A percentile compares a stretch with the other conserved stretches of the same genome.
Evolutionary conservation across 2,329 filamentous ascomycete species (phyloP).

Genomic region (Fusarium newnesense): DNA sequence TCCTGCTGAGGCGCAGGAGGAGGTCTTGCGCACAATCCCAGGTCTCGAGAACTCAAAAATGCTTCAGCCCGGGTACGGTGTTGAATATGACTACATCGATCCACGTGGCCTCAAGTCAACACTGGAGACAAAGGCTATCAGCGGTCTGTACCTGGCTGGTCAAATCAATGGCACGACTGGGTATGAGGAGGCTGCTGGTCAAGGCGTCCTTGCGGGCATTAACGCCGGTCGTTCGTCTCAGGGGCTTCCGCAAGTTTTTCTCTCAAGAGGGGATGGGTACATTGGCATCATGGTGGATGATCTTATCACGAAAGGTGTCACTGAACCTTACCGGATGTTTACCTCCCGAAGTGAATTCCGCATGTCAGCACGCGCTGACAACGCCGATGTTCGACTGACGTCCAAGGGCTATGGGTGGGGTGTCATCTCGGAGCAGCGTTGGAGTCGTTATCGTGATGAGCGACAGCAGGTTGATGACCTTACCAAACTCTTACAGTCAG

Average conservation of each 20-base stretch:
- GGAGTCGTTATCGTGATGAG: conserved; percentile 75
- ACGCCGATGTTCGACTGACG: conserved; percentile 90
- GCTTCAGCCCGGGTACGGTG: conserved; percentile 95
- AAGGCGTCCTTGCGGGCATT: conserved; percentile 91
- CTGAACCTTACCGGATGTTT: conserved; percentile 98
- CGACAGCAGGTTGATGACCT: conserved; percentile 75
- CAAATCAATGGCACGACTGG: conserved; percentile 99
- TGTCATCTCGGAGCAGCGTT: conserved; percentile 81
- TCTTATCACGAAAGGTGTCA: conserved; percentile 94
- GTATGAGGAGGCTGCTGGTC: conserved; percentile 96
- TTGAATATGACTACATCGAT: conserved; percentile 99
- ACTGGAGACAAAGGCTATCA: conserved; percentile 91
- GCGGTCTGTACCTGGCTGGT: conserved; percentile 88
- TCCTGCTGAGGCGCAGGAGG: conserved; percentile 85
- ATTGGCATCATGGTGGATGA: conserved; percentile 99
- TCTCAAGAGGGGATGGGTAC: conserved; percentile 89
- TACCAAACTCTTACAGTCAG: conserved; percentile 66
- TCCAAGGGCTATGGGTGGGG: conserved; percentile 79
- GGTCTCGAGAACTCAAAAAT: conserved; percentile 90
- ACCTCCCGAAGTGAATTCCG: conserved; percentile 95
- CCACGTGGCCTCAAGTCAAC: conserved; percentile 88
- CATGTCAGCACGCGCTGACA: conserved; percentile 91
- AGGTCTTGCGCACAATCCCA: conserved; percentile 84
- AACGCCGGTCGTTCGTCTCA: conserved; percentile 88
- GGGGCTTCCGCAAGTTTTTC: conserved; percentile 70